Base-by-base conservation (phyloP, 441 rosid genomes). In the Pelargonium australe region DNA sequence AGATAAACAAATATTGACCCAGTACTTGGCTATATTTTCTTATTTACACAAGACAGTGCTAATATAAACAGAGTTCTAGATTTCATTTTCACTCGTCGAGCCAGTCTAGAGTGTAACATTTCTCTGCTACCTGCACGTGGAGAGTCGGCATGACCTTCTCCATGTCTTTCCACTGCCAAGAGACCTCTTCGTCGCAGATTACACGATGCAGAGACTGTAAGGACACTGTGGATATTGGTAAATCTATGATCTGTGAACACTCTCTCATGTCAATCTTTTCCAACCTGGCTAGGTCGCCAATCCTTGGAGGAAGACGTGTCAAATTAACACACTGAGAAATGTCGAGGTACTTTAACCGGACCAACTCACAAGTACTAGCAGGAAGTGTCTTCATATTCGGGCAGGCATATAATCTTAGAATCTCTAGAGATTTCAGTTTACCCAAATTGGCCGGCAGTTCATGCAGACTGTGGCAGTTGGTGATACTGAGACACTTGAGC, bases 211-310 rank as follows among this genome's bases (percentile, higher is more conserved):
- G 67, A 40, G 87, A 84, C 80, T 74, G 68, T 76, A 90, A 64
- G 2, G 76, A 81, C 10, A 77, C 68, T 13, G 79, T 84, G 17
- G 90, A 86, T 9, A 63, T 64, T 1, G 91, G 94, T 67, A 83
- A 75, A 49, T 67, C 16, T 55, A 60, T 61, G 41, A 85, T 70
- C 49, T 60, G 77, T 7, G 74, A 58, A 66, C 96, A 90, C 69
- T 92, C 98, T 70, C 95, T 87, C 98, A 92, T 88, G 84, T 90
- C 95, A 1, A 90, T 87, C 86, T 88, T 90, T 81, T 88, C 95
- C 67, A 92, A 78, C 64, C 70, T 81, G 31, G 53, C 66, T 70
- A 88, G 69, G 41, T 71, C 77, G 41, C 90, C 89, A 0, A 90
- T 85, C 49, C 78, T 74, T 43, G 84, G 80, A 0, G 97, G 98